phyloP scores from a whole-genome alignment of 257 asterid species.

The Cordia subcordata region DNA sequence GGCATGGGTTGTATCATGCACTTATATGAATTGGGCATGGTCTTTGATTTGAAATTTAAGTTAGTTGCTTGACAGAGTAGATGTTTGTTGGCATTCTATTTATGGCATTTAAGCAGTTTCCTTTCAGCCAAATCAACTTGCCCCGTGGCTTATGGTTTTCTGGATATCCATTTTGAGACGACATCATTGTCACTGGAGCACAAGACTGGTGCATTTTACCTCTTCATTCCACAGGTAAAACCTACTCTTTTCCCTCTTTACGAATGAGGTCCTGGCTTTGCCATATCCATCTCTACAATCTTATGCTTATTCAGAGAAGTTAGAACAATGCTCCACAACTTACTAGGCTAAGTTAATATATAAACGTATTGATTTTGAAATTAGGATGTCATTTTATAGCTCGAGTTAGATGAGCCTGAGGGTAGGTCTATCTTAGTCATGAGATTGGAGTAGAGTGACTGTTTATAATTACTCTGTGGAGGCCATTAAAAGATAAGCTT shows the following conservation, averaged over 20 bases:
- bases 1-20: no score
- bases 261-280: neutral
- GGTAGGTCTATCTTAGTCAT: slow-evolving; percentile 54
- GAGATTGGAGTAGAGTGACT: slow-evolving; percentile 74
- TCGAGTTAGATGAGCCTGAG: slow-evolving; percentile 70
- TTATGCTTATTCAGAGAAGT: neutral
- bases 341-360: neutral
- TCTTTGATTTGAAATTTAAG: neutral
- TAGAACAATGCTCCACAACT: no score
- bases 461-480: slow-evolving; percentile 35
- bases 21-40: neutral
- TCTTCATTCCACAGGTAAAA: slow-evolving; percentile 77
- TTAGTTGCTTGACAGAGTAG: neutral
- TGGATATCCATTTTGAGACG: slow-evolving; percentile 50
- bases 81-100: slow-evolving; percentile 4
- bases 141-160: slow-evolving; percentile 75
- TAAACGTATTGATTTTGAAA: neutral
- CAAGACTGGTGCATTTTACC: slow-evolving; percentile 56
- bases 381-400: neutral
- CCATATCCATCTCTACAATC: neutral
- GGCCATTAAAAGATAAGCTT: slow-evolving; percentile 36
- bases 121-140: slow-evolving; percentile 54
- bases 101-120: slow-evolving; percentile 39
- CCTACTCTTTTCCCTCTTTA: slow-evolving; percentile 7
- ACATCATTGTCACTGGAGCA: slow-evolving; percentile 36